These are phyloP conservation scores for Dryadomyces sulphureus DNA, from an alignment of 2,329 filamentous ascomycete genomes.

Conservation along the genomic window DNA sequence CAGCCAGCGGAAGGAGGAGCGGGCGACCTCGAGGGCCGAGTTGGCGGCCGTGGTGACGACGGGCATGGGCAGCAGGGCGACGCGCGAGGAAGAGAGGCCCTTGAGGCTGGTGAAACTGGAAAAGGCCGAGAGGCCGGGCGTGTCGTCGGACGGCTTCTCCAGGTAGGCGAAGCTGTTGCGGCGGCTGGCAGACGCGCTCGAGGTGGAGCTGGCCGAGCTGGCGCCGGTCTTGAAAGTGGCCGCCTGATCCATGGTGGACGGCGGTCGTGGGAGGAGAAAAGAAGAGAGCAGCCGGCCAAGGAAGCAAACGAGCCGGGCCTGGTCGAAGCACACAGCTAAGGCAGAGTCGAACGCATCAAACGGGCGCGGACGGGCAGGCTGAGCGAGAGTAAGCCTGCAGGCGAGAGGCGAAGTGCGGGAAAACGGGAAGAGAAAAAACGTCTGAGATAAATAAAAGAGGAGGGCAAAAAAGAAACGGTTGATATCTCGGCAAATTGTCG, in stretches of 20 bases:
- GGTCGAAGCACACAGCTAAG: no score
- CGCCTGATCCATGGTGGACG: constrained; percentile 5
- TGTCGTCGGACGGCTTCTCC: constrained; percentile 6
- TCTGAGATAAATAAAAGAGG: neutral
- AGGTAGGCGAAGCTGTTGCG: constrained; percentile 11
- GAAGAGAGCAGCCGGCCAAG: no score
- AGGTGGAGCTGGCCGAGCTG: constrained; percentile 6
- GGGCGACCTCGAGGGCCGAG: constrained; percentile 9
- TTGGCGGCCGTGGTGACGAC: constrained; percentile 7
- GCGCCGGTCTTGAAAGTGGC: constrained; percentile 3
- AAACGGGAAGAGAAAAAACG: no score
- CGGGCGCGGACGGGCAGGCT: no score
- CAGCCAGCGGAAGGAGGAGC: constrained; percentile 7
- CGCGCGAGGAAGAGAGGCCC: constrained; percentile 5
- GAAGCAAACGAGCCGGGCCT: no score
- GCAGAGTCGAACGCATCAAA: no score
- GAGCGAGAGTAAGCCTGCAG: no score
- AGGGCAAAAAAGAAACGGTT: neutral
- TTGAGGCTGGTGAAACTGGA: constrained; percentile 6
- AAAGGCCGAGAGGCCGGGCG: constrained; percentile 5
- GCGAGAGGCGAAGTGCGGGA: no score
- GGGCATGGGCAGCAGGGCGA: constrained; percentile 9
- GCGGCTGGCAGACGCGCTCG: constrained; percentile 7
- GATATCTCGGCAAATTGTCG: no score
- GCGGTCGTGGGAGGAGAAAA: no score